Percentiles rank a stretch among this genome's conserved stretches.
Evolutionary conservation across 2,329 filamentous ascomycete species (phyloP).

Genomic region (Diaporthe sp.): DNA sequence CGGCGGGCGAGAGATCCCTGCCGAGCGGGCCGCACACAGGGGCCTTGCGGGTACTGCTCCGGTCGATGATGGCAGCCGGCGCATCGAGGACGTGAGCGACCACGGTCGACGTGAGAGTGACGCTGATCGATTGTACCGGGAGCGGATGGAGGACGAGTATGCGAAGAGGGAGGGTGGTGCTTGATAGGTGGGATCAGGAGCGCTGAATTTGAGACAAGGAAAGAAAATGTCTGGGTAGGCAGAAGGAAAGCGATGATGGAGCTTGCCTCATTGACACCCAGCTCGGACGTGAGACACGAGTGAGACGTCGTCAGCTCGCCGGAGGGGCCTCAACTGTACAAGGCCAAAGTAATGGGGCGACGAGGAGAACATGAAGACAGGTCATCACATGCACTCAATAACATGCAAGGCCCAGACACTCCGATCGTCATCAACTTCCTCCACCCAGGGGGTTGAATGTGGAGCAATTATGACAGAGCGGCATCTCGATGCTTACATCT

Average conservation of each 20-base stretch:
- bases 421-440: too few species aligned
- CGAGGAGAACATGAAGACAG: not conserved
- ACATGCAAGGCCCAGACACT: too few species aligned
- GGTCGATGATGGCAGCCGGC: not conserved
- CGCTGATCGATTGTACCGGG: slow-evolving; percentile 51
- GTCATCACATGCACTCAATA: too few species aligned
- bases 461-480: too few species aligned
- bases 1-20: slow-evolving; percentile 17
- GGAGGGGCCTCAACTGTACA: not conserved
- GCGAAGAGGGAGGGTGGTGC: slow-evolving; percentile 64
- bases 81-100: slow-evolving; percentile 25
- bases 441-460: too few species aligned
- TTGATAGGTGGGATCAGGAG: slow-evolving; percentile 36
- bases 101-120: not conserved
- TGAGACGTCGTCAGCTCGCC: not conserved
- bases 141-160: slow-evolving; percentile 66
- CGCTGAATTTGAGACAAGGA: accelerated
- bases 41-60: not conserved
- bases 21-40: not conserved
- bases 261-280: accelerated
- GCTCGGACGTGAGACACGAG: not conserved
- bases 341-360: not conserved
- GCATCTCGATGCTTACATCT: too few species aligned
- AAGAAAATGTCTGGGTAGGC: not conserved
- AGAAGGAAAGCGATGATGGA: not conserved